Percentiles rank a stretch among this genome's conserved stretches.
Conservation (phyloP, 2,329 filamentous ascomycete species). For the Monosporascus sp. region DNA sequence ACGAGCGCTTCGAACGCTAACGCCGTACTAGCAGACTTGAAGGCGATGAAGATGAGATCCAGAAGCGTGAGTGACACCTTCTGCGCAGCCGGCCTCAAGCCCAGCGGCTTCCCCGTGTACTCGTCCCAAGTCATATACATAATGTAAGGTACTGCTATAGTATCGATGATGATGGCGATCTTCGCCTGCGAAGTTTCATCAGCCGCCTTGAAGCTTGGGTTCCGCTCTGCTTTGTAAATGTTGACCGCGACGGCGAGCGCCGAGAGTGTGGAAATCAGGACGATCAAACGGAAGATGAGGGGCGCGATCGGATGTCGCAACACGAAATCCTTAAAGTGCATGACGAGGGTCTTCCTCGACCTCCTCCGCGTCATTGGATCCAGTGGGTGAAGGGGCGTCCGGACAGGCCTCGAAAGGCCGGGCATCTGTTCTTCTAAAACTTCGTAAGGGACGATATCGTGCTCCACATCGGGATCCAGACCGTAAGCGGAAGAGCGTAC, state of each 20-base stretch:
- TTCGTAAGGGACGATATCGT: conserved; percentile 41
- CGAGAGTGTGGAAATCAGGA: conserved; percentile 76
- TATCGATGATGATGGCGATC: conserved; percentile 86
- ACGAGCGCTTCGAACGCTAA: conserved; percentile 83
- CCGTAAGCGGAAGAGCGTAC: conserved; percentile 50
- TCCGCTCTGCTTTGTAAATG: conserved; percentile 59
- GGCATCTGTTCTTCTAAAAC: conserved; percentile 31
- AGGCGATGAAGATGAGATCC: conserved; percentile 94
- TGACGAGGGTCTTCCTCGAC: conserved; percentile 31
- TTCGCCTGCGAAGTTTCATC: conserved; percentile 69
- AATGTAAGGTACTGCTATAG: conserved; percentile 83
- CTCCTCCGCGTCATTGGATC: conserved; percentile 29
- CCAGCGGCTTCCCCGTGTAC: conserved; percentile 89
- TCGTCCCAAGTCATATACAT: conserved; percentile 95
- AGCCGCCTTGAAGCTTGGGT: conserved; percentile 27
- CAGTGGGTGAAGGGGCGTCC: conserved; percentile 32
- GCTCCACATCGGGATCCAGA: conserved; percentile 40
- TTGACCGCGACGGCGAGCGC: conserved; percentile 74
- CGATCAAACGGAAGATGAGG: conserved; percentile 72
- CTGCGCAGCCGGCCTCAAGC: conserved; percentile 73
- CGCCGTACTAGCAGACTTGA: conserved; percentile 88
- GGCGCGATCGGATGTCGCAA: conserved; percentile 82
- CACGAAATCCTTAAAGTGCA: conserved; percentile 61
- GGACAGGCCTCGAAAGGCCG: conserved; percentile 33
- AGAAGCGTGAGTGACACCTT: conserved; percentile 88